Conservation (phyloP, 2,329 filamentous ascomycete species). For the Stagonosporopsis tanaceti region DNA sequence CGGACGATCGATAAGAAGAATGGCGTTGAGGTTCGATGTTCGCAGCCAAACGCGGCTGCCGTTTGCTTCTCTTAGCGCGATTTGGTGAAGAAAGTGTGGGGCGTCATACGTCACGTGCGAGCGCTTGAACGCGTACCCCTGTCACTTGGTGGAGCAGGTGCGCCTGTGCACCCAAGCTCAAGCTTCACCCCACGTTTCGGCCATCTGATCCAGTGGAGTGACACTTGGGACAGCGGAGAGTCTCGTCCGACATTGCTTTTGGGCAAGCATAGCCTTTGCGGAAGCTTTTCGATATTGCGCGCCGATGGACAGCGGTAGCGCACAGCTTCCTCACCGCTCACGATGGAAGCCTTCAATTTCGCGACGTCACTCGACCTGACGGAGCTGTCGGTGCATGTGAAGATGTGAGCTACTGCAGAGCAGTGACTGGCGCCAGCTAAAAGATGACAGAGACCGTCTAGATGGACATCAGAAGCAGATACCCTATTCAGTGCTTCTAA, state of each 20-base stretch:
- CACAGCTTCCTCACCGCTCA: constrained; percentile 23
- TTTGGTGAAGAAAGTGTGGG: constrained; percentile 27
- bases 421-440: constrained; percentile 26
- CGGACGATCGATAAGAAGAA: constrained; percentile 2
- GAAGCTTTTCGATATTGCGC: constrained; percentile 12
- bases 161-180: constrained; percentile 5
- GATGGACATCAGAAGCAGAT: constrained; percentile 80
- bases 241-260: background rate
- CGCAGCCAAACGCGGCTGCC: constrained; percentile 21
- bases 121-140: constrained; percentile 33
- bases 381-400: constrained; percentile 68
- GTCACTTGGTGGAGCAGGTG: constrained; percentile 5
- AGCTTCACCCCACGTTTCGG: constrained; percentile 19
- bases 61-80: constrained; percentile 27
- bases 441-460: constrained; percentile 67
- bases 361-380: constrained; percentile 86
- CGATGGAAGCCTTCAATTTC: constrained; percentile 96
- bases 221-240: background rate
- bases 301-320: constrained; percentile 38
- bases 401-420: constrained; percentile 60
- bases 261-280: background rate
- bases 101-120: constrained; percentile 30
- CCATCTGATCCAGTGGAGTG: constrained; percentile 6
- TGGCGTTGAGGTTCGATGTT: constrained; percentile 10
- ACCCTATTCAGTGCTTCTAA: constrained; percentile 78